These are phyloP conservation scores for Primulina huaijiensis DNA, from an alignment of 257 asterid species.

Conservation along the genomic window DNA sequence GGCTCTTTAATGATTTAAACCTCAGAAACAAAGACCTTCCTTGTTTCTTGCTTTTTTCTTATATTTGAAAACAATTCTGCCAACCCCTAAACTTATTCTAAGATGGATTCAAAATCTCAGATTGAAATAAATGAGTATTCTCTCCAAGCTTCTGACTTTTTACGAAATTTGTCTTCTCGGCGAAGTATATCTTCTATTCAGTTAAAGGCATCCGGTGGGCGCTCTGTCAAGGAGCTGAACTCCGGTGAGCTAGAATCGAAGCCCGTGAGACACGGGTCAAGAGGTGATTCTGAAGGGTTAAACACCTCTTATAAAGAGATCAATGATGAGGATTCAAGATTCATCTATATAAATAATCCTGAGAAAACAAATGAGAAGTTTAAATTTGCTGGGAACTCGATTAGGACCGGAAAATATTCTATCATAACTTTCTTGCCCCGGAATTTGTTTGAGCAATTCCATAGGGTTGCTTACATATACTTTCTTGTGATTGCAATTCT, in stretches of 20 bases:
- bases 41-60: constrained; percentile 36
- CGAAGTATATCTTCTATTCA: constrained; percentile 51
- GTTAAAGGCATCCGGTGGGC: constrained; percentile 53
- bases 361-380: constrained; percentile 58
- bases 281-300: constrained; percentile 70
- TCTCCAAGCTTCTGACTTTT: constrained; percentile 31
- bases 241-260: constrained; percentile 53
- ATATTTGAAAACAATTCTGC: constrained; percentile 27
- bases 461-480: constrained; percentile 87
- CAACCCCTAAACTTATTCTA: constrained; percentile 25
- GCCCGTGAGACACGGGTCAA: constrained; percentile 66
- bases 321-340: constrained; percentile 81
- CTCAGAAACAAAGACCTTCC: constrained; percentile 36
- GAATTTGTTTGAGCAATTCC: constrained; percentile 93
- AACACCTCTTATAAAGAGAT: constrained; percentile 77
- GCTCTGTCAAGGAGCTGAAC: constrained; percentile 61
- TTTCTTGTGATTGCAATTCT: constrained; percentile 89
- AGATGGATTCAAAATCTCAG: constrained; percentile 54
- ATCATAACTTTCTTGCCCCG: constrained; percentile 82
- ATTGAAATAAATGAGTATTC: constrained; percentile 37
- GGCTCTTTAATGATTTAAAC: constrained; percentile 40
- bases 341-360: constrained; percentile 71
- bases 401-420: constrained; percentile 73
- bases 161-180: constrained; percentile 46
- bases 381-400: constrained; percentile 68